Conservation (phyloP, 352 stramenopile genomes). For the Globisporangium echinulatum region DNA sequence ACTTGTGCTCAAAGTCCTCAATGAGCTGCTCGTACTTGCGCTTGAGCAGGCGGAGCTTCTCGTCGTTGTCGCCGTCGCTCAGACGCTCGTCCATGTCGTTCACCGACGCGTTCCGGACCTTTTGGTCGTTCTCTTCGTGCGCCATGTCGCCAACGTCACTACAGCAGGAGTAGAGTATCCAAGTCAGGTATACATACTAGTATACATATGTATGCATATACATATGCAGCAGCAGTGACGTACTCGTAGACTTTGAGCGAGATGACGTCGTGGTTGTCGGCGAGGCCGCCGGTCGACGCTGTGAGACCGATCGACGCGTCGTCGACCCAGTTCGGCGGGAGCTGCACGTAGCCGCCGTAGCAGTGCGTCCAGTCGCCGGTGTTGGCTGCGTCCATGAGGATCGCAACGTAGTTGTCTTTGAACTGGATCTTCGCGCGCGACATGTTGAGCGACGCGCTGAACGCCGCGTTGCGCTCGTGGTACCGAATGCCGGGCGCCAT, state of each 20-base stretch:
- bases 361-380: slow-evolving; percentile 70
- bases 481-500: slow-evolving; percentile 74
- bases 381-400: slow-evolving; percentile 70
- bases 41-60: slow-evolving; percentile 63
- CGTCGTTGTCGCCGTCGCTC: slow-evolving; percentile 45
- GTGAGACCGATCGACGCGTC: slow-evolving; percentile 67
- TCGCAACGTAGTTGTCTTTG: slow-evolving; percentile 57
- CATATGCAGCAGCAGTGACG: slow-evolving; percentile 10
- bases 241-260: slow-evolving; percentile 74
- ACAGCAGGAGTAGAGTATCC: background rate
- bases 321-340: slow-evolving; percentile 52
- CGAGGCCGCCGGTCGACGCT: slow-evolving; percentile 73
- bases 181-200: slow-evolving; percentile 3
- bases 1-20: slow-evolving; percentile 83
- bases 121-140: slow-evolving; percentile 39
- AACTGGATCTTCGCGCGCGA: slow-evolving; percentile 77
- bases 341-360: slow-evolving; percentile 40
- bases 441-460: slow-evolving; percentile 74
- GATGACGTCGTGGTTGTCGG: slow-evolving; percentile 82
- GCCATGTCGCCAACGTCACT: slow-evolving; percentile 64
- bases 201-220: background rate
- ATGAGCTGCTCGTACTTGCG: slow-evolving; percentile 75
- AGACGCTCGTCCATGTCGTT: slow-evolving; percentile 43
- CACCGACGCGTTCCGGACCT: slow-evolving; percentile 49
- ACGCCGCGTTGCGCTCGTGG: slow-evolving; percentile 74